Conservation (phyloP, 108 stramenopile species). For the Thalassiosira profunda region DNA sequence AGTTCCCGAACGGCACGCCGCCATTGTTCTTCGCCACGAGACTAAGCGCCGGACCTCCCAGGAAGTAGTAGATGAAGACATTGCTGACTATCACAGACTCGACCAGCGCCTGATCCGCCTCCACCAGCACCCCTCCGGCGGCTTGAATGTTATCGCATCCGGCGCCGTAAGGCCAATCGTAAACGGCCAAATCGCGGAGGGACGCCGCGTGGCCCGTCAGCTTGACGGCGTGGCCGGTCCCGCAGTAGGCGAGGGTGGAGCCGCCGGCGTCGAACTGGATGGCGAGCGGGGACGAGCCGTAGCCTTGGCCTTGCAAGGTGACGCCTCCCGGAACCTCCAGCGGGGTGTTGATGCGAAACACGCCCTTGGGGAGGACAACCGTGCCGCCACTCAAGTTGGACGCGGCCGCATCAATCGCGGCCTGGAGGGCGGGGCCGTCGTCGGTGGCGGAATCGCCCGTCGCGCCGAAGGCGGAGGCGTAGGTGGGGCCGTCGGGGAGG, state of each 20-base stretch:
- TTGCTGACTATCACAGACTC: constrained; percentile 36
- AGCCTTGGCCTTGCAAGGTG: constrained; percentile 25
- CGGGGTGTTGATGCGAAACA: constrained; percentile 19
- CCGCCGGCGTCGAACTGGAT: constrained; percentile 33
- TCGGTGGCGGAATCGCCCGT: constrained; percentile 22
- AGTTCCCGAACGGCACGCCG: constrained; percentile 28
- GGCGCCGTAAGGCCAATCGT: constrained; percentile 24
- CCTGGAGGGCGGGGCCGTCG: constrained; percentile 26
- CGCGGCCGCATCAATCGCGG: constrained; percentile 21
- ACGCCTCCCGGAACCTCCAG: constrained; percentile 21
- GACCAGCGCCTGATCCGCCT: constrained; percentile 16
- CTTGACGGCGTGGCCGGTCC: constrained; percentile 29
- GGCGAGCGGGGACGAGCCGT: constrained; percentile 23
- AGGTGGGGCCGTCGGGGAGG: constrained; percentile 9
- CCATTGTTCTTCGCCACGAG: constrained; percentile 28
- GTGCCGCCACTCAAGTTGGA: constrained; percentile 19
- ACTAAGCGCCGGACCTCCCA: constrained; percentile 27
- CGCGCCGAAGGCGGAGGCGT: constrained; percentile 20
- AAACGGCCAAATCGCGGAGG: constrained; percentile 23
- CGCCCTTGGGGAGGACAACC: constrained; percentile 19
- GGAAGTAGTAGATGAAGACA: constrained; percentile 38
- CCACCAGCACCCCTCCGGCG: constrained; percentile 28
- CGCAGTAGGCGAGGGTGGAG: constrained; percentile 29
- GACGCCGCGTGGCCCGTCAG: constrained; percentile 18
- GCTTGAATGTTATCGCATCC: constrained; percentile 24